Percentiles rank a stretch among this genome's conserved stretches.
Evolutionary conservation across 2,329 filamentous ascomycete species (phyloP).

Genomic region (Fusarium xylarioides): DNA sequence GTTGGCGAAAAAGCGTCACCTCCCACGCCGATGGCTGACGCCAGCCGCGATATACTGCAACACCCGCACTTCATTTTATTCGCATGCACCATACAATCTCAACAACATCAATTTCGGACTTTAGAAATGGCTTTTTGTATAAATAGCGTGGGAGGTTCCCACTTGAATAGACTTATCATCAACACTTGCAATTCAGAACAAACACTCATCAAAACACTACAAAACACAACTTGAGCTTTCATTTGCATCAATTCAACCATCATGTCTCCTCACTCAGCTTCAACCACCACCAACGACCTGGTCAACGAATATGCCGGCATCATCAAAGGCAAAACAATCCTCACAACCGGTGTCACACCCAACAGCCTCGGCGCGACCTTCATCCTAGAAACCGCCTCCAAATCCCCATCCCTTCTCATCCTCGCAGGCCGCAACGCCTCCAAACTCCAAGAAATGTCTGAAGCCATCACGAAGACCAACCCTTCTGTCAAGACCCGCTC

Average conservation of each 20-base stretch:
- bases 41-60: conserved; percentile 15
- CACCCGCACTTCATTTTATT: background rate
- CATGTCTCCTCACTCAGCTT: conserved; percentile 30
- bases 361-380: conserved; percentile 52
- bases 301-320: conserved; percentile 41
- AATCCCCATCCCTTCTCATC: conserved; percentile 53
- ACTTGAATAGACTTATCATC: background rate
- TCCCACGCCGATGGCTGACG: conserved; percentile 32
- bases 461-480: conserved; percentile 45
- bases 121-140: background rate
- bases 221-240: background rate
- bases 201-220: background rate
- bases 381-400: conserved; percentile 50
- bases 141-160: background rate
- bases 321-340: conserved; percentile 50
- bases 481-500: conserved; percentile 47
- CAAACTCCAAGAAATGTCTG: conserved; percentile 52
- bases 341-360: conserved; percentile 55
- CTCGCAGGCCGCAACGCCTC: conserved; percentile 55
- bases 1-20: background rate
- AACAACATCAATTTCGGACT: conserved; percentile 1
- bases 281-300: conserved; percentile 42
- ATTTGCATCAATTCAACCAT: background rate
- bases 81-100: background rate
- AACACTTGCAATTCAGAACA: background rate